These are phyloP conservation scores for Auriculariales sp. DNA, from an alignment of 768 basidiomycete species.

Conservation along the genomic window DNA sequence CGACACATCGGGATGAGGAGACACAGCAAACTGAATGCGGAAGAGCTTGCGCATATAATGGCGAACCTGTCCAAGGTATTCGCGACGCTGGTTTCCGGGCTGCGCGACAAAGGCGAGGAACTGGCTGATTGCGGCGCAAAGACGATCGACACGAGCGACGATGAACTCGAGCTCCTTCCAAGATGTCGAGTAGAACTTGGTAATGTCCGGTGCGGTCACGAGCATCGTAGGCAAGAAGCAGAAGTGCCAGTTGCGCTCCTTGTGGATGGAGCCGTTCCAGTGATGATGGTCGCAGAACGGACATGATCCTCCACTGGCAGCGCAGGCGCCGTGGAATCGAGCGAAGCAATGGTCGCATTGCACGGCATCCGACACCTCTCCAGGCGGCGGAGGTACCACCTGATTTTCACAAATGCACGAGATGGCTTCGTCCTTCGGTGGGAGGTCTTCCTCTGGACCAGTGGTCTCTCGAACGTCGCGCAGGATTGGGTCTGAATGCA, in stretches of 20 bases:
- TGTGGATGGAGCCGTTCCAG: slow-evolving; percentile 77
- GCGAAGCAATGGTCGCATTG: slow-evolving; percentile 85
- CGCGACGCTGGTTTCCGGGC: slow-evolving; percentile 54
- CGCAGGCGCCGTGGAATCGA: slow-evolving; percentile 73
- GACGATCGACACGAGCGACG: slow-evolving; percentile 63
- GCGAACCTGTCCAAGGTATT: slow-evolving; percentile 69
- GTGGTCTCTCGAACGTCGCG: slow-evolving; percentile 67
- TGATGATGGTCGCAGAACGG: slow-evolving; percentile 87
- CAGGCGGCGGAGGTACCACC: slow-evolving; percentile 67
- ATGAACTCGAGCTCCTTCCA: slow-evolving; percentile 72
- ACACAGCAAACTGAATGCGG: slow-evolving; percentile 81
- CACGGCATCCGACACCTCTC: slow-evolving; percentile 65
- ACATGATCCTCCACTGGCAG: slow-evolving; percentile 79
- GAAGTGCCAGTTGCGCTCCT: slow-evolving; percentile 73
- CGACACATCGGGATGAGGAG: slow-evolving; percentile 64
- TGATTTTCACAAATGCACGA: slow-evolving; percentile 71
- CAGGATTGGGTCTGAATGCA: slow-evolving; percentile 49
- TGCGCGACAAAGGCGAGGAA: slow-evolving; percentile 63
- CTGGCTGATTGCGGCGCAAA: slow-evolving; percentile 62
- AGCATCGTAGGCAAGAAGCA: slow-evolving; percentile 63
- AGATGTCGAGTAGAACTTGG: slow-evolving; percentile 62
- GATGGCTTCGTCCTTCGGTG: slow-evolving; percentile 67
- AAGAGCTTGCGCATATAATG: slow-evolving; percentile 86
- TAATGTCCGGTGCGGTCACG: slow-evolving; percentile 59
- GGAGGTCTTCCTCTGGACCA: slow-evolving; percentile 61